A percentile compares a stretch with the other conserved stretches of the same genome.
Evolutionary conservation across 2,329 filamentous ascomycete species (phyloP).

Genomic region (Furcasterigmium sp.): DNA sequence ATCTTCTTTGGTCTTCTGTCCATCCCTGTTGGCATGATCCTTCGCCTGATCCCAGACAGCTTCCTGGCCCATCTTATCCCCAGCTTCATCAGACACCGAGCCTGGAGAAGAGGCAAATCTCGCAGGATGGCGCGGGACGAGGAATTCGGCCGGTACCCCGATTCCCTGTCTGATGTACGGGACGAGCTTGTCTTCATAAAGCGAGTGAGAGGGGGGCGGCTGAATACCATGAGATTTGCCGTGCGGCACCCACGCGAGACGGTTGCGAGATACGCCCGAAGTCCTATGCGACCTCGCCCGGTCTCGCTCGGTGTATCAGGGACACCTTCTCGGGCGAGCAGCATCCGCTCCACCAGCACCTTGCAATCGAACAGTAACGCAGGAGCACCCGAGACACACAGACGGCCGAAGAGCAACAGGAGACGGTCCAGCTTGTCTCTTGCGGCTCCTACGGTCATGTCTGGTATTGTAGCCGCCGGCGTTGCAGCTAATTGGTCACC

Average conservation of each 20-base stretch:
- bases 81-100: constrained; percentile 43
- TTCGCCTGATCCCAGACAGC: constrained; percentile 78
- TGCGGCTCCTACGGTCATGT: no score
- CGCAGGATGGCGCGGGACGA: constrained; percentile 63
- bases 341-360: constrained; percentile 40
- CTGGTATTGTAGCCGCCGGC: no score
- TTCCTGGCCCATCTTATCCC: constrained; percentile 50
- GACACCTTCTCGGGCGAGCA: constrained; percentile 58
- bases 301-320: constrained; percentile 55
- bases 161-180: constrained; percentile 67
- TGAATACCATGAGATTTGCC: constrained; percentile 77
- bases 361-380: no score
- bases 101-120: no score
- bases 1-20: constrained; percentile 80
- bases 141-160: constrained; percentile 62
- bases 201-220: constrained; percentile 72
- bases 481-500: no score
- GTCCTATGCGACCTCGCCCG: constrained; percentile 58
- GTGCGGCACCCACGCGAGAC: constrained; percentile 70
- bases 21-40: constrained; percentile 73
- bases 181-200: constrained; percentile 79
- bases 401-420: no score
- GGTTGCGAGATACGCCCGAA: constrained; percentile 56
- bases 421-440: no score
- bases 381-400: no score